Percentiles rank a stretch among this genome's conserved stretches.
Conservation (phyloP, 2,329 filamentous ascomycete genomes). For the Pseudogymnoascus sp. region DNA sequence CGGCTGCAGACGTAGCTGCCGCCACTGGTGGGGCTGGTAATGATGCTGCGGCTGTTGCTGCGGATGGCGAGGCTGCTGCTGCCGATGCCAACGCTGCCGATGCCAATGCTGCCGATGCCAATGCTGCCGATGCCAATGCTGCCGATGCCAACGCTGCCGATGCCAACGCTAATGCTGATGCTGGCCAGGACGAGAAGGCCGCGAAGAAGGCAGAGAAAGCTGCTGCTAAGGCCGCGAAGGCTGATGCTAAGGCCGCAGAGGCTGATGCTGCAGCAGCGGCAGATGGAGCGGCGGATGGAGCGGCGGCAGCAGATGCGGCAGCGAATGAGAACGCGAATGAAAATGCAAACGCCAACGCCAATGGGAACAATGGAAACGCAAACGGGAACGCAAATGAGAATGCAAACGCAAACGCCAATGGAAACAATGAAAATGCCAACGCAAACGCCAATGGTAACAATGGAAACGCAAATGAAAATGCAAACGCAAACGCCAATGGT, state of each 20-base stretch:
- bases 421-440: neutral
- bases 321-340: neutral
- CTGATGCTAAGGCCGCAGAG: neutral
- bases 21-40: neutral
- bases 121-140: neutral
- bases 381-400: neutral
- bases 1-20: neutral
- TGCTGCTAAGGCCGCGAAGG: neutral
- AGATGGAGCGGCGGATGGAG: neutral
- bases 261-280: neutral
- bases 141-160: neutral
- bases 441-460: too few relatives aligned
- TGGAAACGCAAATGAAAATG: constrained; percentile 18
- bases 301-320: neutral
- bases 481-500: constrained; percentile 18
- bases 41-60: neutral
- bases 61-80: neutral
- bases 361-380: constrained; percentile 11
- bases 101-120: neutral
- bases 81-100: neutral
- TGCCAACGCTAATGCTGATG: neutral
- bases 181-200: neutral
- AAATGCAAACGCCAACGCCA: constrained; percentile 16
- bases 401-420: too few relatives aligned
- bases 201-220: neutral